Conservation (phyloP, 768 basidiomycete genomes). For the Epithele typhae region DNA sequence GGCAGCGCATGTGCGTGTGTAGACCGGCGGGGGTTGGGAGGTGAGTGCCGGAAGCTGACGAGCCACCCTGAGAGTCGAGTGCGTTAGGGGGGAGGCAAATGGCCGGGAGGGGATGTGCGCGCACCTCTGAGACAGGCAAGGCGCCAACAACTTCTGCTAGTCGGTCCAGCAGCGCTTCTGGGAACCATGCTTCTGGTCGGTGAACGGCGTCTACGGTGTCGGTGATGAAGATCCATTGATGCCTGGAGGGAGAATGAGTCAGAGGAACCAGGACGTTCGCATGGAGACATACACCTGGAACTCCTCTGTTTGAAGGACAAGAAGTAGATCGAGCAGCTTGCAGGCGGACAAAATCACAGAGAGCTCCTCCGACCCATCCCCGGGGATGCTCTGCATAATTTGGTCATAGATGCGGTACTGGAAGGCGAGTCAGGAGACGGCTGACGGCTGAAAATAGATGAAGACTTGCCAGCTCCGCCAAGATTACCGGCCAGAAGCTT, state of each 20-base stretch:
- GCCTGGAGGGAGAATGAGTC: constrained; percentile 37
- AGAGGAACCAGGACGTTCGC: background rate
- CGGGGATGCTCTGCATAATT: constrained; percentile 61
- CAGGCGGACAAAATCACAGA: constrained; percentile 81
- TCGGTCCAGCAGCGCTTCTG: constrained; percentile 88
- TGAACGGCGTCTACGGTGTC: constrained; percentile 96
- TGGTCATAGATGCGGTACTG: constrained; percentile 92
- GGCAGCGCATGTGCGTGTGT: constrained; percentile 56
- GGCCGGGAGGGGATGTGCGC: background rate
- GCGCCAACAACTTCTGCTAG: constrained; percentile 79
- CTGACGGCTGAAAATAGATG: no score
- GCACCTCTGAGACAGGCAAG: constrained; percentile 45
- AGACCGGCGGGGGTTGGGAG: constrained; percentile 10
- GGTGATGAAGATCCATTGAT: constrained; percentile 98
- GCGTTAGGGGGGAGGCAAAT: background rate
- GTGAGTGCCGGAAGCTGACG: constrained; percentile 15
- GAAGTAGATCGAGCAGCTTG: constrained; percentile 91
- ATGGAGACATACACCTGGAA: constrained; percentile 91
- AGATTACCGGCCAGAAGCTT: constrained; percentile 94
- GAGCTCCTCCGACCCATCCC: constrained; percentile 83
- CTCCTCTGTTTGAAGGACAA: constrained; percentile 92
- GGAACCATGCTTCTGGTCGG: constrained; percentile 76
- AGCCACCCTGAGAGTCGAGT: constrained; percentile 25
- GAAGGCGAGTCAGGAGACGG: no score
- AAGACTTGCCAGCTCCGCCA: constrained; percentile 81